These are phyloP conservation scores for Wickerhamiella pararugosa DNA, from an alignment of 1,139 yeast genomes.

Conservation along the genomic window DNA sequence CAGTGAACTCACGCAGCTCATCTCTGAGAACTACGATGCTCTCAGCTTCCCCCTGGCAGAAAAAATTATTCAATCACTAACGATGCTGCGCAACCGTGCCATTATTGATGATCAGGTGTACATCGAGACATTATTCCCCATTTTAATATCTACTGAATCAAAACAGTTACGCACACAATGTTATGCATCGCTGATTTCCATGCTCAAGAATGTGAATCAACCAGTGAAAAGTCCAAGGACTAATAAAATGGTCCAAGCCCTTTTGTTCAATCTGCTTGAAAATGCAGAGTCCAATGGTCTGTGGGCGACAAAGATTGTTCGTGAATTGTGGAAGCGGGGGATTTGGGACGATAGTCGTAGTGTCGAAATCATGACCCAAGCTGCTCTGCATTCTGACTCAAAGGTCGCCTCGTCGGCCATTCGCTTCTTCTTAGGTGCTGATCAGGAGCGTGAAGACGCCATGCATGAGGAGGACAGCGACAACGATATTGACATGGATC, in stretches of 20 bases:
- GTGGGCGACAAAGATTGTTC: constrained; percentile 91
- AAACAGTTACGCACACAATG: constrained; percentile 73
- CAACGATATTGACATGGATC: constrained; percentile 33
- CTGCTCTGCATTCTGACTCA: constrained; percentile 73
- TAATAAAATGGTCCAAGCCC: constrained; percentile 80
- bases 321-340: constrained; percentile 95
- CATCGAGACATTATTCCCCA: constrained; percentile 78
- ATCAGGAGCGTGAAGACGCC: constrained; percentile 81
- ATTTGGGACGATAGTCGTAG: constrained; percentile 97
- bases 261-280: constrained; percentile 60
- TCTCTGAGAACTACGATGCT: constrained; percentile 62
- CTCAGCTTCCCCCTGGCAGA: constrained; percentile 77
- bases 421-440: constrained; percentile 83
- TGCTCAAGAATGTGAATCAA: constrained; percentile 68
- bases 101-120: constrained; percentile 67
- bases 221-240: constrained; percentile 77
- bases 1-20: constrained; percentile 52
- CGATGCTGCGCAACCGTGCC: constrained; percentile 79
- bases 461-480: constrained; percentile 63
- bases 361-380: constrained; percentile 93
- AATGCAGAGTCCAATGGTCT: constrained; percentile 62
- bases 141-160: constrained; percentile 55
- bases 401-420: constrained; percentile 88
- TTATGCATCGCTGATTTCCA: constrained; percentile 59
- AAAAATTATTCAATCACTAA: constrained; percentile 76